Conservation (phyloP, 768 basidiomycete genomes). For the Leccinum variicolor region DNA sequence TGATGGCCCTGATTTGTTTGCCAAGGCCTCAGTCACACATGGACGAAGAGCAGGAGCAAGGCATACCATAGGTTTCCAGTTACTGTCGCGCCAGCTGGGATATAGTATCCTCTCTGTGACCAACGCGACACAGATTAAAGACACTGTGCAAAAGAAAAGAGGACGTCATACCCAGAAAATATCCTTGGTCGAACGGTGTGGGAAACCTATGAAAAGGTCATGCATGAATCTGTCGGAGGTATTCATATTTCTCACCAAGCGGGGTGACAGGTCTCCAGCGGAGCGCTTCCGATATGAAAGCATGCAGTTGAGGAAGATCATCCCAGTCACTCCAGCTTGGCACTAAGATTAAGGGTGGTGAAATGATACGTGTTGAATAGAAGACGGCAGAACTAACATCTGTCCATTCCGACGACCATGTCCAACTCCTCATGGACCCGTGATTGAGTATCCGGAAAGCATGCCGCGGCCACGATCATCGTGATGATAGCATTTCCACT, state of each 20-base stretch:
- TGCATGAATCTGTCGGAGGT: too few relatives aligned
- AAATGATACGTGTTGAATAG: not conserved
- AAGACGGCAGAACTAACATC: conserved; percentile 10
- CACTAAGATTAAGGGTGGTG: conserved; percentile 16
- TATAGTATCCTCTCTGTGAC: conserved; percentile 17
- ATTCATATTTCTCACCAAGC: conserved; percentile 14
- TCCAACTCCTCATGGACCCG: conserved; percentile 54
- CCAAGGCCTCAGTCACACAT: not conserved
- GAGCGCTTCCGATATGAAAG: conserved; percentile 35
- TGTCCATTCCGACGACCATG: conserved; percentile 41
- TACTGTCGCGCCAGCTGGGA: conserved; percentile 24
- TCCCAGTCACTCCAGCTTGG: conserved; percentile 36
- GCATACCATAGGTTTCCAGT: conserved; percentile 21
- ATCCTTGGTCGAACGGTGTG: conserved; percentile 62
- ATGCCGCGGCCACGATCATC: conserved; percentile 50
- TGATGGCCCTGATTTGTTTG: conserved; percentile 39
- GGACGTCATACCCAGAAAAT: conserved; percentile 49
- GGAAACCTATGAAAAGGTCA: conserved; percentile 34
- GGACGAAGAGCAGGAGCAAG: not conserved
- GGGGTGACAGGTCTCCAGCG: conserved; percentile 37
- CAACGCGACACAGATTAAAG: conserved; percentile 9
- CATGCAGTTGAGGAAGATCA: conserved; percentile 33
- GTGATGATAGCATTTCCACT: conserved; percentile 30
- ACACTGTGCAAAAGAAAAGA: conserved; percentile 12
- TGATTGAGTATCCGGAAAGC: conserved; percentile 47